Percentiles rank a stretch among this genome's conserved stretches.
Conservation (phyloP, 345 rosid genomes). For the Conringia planisiliqua region DNA sequence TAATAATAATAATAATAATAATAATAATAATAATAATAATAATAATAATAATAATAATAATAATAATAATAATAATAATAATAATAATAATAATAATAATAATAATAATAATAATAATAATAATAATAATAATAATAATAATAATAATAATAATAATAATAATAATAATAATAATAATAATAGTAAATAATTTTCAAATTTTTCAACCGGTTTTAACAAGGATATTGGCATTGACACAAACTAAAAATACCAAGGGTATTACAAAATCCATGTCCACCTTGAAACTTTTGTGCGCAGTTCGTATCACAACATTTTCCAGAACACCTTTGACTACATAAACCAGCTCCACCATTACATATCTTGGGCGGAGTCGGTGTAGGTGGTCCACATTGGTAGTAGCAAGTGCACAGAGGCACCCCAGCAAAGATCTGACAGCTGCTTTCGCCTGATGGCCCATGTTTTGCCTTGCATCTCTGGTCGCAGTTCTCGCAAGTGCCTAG, state of each 20-base stretch:
- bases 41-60: too few relatives aligned
- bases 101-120: too few relatives aligned
- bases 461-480: constrained; percentile 15
- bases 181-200: too few relatives aligned
- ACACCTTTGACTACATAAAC: neutral
- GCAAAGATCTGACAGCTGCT: neutral
- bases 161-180: too few relatives aligned
- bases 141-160: too few relatives aligned
- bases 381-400: neutral
- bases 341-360: neutral
- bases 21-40: too few relatives aligned
- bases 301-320: neutral
- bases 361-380: neutral
- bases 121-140: too few relatives aligned
- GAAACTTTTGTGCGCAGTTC: constrained; percentile 2
- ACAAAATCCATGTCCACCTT: constrained; percentile 21
- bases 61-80: too few relatives aligned
- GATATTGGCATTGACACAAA: constrained; percentile 21
- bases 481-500: constrained; percentile 17
- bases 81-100: too few relatives aligned
- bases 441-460: constrained; percentile 22
- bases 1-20: too few relatives aligned
- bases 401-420: neutral
- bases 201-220: neutral
- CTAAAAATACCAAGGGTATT: neutral